phyloP scores from a whole-genome alignment of 2,329 filamentous ascomycete genomes.

The Ilyonectria sp. region DNA sequence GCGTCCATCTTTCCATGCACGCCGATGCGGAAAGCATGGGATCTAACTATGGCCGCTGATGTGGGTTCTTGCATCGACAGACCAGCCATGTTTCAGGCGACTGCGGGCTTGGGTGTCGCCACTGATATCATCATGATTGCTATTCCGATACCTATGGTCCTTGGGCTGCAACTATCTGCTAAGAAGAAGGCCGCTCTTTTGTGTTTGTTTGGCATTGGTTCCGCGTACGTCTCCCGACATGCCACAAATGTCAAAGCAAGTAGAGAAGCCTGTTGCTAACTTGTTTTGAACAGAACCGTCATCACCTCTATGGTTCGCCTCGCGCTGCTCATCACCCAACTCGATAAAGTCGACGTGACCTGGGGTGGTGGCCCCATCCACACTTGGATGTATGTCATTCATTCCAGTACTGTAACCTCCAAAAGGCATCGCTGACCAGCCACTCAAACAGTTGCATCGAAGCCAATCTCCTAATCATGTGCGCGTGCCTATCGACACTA shows the following conservation, averaged over 20 bases:
- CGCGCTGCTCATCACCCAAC: constrained; percentile 7
- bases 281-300: constrained; percentile 44
- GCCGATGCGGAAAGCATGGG: constrained; percentile 39
- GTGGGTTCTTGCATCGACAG: constrained; percentile 58
- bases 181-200: constrained; percentile 62
- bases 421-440: constrained; percentile 29
- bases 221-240: constrained; percentile 43
- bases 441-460: constrained; percentile 51
- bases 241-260: neutral
- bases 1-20: constrained; percentile 47
- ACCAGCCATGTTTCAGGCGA: constrained; percentile 62
- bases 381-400: constrained; percentile 38
- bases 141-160: constrained; percentile 61
- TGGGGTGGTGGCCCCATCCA: constrained; percentile 39
- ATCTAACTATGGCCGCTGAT: constrained; percentile 32
- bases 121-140: constrained; percentile 62
- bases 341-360: constrained; percentile 39
- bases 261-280: neutral
- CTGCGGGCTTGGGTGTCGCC: constrained; percentile 61
- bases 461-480: constrained; percentile 56
- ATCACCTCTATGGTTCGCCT: constrained; percentile 51
- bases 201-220: constrained; percentile 60
- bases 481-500: constrained; percentile 55
- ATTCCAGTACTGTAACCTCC: neutral
- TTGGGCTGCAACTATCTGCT: constrained; percentile 58